Base-by-base conservation (phyloP, 176 grass and related monocot genomes). In the Eleusine indica region DNA sequence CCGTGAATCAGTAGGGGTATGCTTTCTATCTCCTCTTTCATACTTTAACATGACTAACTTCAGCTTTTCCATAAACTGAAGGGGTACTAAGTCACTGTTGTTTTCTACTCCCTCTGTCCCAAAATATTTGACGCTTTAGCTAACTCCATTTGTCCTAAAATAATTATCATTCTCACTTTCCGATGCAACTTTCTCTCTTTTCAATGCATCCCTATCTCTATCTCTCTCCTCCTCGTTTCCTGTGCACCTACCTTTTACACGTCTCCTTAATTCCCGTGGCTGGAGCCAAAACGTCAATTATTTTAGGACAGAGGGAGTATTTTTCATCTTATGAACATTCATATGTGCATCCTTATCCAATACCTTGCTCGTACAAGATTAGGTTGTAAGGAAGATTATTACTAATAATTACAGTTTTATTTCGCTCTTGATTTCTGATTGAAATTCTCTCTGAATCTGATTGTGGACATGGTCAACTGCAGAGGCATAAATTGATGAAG, bases 401-500 rank as follows among this genome's bases (percentile, higher is more conserved):
- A 85, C 18, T 30, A 9, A 46, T 9, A 46, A 1, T 41, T 2
- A 14, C 58, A 79, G 46, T 53, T 83, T 71, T 72, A 58, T 86
- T 87, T 62, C 43, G 70, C 63, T 78, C 38, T 53, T 69, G 14
- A 37, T 77, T 79, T 70, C 81, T 73, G 68, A 43, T 73, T 28
- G 81, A 54, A 72, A 52, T 16, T 61, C 25, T 73, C 21, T 42
- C 13, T 79, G 79, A 48, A 73, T 90, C 30, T 88, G 53, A 78
- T 76, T 73, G 74, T 84, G 54, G 63, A 69, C 62, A 66, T 86
- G 9, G 63, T 79, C 19, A 74, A 49, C 51, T 94, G 78, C 91
- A 99, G 97, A 94, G 86, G 75, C 88, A 99, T 84, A 90, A 87
- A 73, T 89, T 78, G 77, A 88, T 99, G 87, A 99, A 99, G 89